phyloP scores from a whole-genome alignment of 164 flowering plant genomes.

The Chimonanthus salicifolius region DNA sequence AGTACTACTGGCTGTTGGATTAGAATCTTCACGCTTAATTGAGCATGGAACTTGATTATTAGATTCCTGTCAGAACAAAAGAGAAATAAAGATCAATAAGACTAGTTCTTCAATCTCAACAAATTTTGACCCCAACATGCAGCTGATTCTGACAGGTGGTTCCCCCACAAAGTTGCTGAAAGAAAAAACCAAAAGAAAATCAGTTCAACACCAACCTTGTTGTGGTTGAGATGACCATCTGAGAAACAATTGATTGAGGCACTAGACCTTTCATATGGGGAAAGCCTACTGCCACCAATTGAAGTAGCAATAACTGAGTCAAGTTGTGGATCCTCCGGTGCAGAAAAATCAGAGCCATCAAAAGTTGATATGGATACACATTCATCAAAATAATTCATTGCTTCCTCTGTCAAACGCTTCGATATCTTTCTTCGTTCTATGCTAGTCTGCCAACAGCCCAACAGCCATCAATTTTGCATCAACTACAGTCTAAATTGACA shows the following conservation, averaged over 20 bases:
- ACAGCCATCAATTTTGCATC: not conserved
- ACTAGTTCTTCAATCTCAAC: no score
- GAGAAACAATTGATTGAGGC: conserved; percentile 14
- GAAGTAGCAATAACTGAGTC: conserved; percentile 19
- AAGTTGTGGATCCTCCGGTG: conserved; percentile 56
- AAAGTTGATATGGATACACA: conserved; percentile 89
- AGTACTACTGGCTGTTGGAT: conserved; percentile 21
- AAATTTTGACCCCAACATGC: not conserved
- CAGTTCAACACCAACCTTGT: conserved; percentile 36
- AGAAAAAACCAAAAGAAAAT: not conserved
- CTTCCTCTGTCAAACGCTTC: conserved; percentile 65
- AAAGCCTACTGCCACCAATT: conserved; percentile 9
- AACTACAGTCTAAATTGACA: no score
- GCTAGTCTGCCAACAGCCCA: conserved; percentile 49
- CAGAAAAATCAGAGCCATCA: conserved; percentile 84
- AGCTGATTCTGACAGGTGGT: not conserved
- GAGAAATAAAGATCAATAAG: not conserved
- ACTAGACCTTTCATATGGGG: conserved; percentile 26
- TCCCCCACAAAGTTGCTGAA: not conserved
- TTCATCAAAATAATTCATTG: conserved; percentile 88
- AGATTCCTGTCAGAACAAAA: conserved; percentile 21
- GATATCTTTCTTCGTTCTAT: conserved; percentile 74
- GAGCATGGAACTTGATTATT: conserved; percentile 14
- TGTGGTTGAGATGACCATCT: conserved; percentile 12
- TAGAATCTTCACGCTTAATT: conserved; percentile 10